phyloP scores from a whole-genome alignment of 108 stramenopile species.

The Pseudonitzschia multiseries region DNA sequence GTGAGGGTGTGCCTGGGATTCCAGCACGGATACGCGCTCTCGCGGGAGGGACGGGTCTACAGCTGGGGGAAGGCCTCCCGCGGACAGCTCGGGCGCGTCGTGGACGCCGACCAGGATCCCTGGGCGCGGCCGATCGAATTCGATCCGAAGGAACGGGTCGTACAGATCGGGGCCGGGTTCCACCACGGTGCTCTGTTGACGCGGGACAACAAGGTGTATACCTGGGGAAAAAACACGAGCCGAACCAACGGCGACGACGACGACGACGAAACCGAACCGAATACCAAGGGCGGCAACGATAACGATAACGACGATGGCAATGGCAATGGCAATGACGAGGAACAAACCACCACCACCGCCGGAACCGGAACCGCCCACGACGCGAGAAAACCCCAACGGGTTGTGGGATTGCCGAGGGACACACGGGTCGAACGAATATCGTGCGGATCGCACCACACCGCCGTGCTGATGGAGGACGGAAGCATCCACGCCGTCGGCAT shows the following conservation, averaged over 20 bases:
- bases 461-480: slow-evolving; percentile 81
- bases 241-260: slow-evolving; percentile 9
- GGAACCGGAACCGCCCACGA: slow-evolving; percentile 18
- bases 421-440: slow-evolving; percentile 51
- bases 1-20: slow-evolving; percentile 79
- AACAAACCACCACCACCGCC: no score
- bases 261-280: slow-evolving; percentile 9
- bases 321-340: background rate
- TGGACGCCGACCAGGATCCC: slow-evolving; percentile 39
- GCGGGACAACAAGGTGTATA: slow-evolving; percentile 63
- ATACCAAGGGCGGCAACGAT: slow-evolving; percentile 9
- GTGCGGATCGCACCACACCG: slow-evolving; percentile 84
- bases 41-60: slow-evolving; percentile 68
- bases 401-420: slow-evolving; percentile 58
- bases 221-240: slow-evolving; percentile 82
- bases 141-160: slow-evolving; percentile 37
- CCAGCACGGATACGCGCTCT: slow-evolving; percentile 85
- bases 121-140: slow-evolving; percentile 22
- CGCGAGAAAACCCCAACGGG: slow-evolving; percentile 52
- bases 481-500: slow-evolving; percentile 82
- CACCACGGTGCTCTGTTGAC: slow-evolving; percentile 66
- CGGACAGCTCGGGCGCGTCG: slow-evolving; percentile 76
- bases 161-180: slow-evolving; percentile 66
- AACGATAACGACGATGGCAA: slow-evolving; percentile 13
- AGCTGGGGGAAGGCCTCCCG: slow-evolving; percentile 87